Evolutionary conservation across 2,329 filamentous ascomycete species (phyloP).

Genomic region (Ramichloridium luteum): DNA sequence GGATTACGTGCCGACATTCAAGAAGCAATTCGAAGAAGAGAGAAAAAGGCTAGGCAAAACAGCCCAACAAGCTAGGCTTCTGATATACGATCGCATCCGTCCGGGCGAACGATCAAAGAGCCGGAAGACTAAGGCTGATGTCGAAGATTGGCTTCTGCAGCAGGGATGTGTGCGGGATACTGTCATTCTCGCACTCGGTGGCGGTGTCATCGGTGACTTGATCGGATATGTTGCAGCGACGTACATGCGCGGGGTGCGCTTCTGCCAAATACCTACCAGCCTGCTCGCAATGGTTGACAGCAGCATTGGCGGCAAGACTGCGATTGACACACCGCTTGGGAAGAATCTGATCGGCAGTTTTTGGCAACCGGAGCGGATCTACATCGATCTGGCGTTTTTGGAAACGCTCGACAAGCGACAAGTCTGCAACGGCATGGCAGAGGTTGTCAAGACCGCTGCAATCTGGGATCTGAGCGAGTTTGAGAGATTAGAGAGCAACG

Average conservation of each 20-base stretch:
- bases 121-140: conserved; percentile 81
- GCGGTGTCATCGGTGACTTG: conserved; percentile 95
- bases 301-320: conserved; percentile 95
- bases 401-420: conserved; percentile 82
- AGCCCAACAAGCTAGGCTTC: conserved; percentile 49
- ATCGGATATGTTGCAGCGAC: conserved; percentile 95
- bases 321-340: conserved; percentile 88
- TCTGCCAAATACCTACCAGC: conserved; percentile 92
- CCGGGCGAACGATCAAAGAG: conserved; percentile 92
- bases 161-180: conserved; percentile 91
- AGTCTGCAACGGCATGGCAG: conserved; percentile 97
- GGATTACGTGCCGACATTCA: conserved; percentile 65
- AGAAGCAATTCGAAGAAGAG: conserved; percentile 46
- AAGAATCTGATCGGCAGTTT: conserved; percentile 95
- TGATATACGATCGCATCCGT: conserved; percentile 76
- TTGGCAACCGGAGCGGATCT: conserved; percentile 90
- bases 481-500: conserved; percentile 68
- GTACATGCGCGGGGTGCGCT: conserved; percentile 94
- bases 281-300: conserved; percentile 96
- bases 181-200: conserved; percentile 85
- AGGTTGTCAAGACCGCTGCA: conserved; percentile 75
- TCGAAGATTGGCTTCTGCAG: conserved; percentile 93
- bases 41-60: conserved; percentile 27
- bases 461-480: conserved; percentile 92
- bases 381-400: conserved; percentile 85